These are phyloP conservation scores for Tephrocybe rancida DNA, from an alignment of 768 basidiomycete species.

Conservation along the genomic window DNA sequence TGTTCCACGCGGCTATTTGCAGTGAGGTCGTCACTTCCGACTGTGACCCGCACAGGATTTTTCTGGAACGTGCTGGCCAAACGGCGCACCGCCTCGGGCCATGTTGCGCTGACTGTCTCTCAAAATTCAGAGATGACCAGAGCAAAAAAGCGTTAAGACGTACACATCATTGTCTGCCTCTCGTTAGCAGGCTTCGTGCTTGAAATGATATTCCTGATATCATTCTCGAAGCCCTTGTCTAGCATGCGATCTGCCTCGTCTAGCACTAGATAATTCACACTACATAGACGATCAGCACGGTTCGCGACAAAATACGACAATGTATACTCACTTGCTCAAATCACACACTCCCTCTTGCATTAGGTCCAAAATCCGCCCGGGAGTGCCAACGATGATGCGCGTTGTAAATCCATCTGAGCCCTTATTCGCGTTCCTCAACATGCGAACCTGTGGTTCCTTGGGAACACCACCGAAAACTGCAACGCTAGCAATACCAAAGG, in stretches of 20 bases:
- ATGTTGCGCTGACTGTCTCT: constrained; percentile 88
- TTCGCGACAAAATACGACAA: not conserved
- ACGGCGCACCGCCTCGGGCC: constrained; percentile 92
- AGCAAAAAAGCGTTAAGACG: constrained; percentile 30
- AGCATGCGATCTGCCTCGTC: constrained; percentile 99
- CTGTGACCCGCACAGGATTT: constrained; percentile 86
- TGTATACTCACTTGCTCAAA: constrained; percentile 62
- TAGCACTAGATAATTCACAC: constrained; percentile 89
- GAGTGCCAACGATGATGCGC: constrained; percentile 92
- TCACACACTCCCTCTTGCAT: constrained; percentile 85
- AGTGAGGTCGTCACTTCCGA: constrained; percentile 92
- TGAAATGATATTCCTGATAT: constrained; percentile 89
- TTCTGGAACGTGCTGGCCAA: constrained; percentile 88
- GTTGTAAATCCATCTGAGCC: constrained; percentile 51
- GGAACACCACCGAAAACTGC: constrained; percentile 96
- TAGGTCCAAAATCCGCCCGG: constrained; percentile 92
- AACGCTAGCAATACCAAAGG: constrained; percentile 77
- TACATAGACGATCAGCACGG: constrained; percentile 27
- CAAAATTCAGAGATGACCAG: constrained; percentile 1
- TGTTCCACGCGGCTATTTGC: constrained; percentile 96
- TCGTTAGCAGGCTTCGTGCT: constrained; percentile 64
- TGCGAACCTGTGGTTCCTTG: constrained; percentile 78
- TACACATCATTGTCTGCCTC: constrained; percentile 95
- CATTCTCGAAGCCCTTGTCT: constrained; percentile 98
- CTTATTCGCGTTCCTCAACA: constrained; percentile 58